phyloP scores from a whole-genome alignment of 441 rosid species.

The Omphalea diandra region DNA sequence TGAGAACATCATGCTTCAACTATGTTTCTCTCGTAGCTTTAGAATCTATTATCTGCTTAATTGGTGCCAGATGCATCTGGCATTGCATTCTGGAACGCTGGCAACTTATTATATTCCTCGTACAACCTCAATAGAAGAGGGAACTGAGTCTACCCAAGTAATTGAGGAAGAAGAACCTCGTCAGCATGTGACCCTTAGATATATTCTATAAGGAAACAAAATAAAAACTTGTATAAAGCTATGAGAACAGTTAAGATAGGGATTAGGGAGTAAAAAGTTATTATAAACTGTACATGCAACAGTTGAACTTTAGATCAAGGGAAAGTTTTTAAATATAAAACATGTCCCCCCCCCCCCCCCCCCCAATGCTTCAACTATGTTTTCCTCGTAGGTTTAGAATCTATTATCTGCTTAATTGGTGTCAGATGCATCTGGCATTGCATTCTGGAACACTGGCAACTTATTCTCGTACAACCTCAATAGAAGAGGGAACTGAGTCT shows the following conservation, averaged over 20 bases:
- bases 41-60: not conserved
- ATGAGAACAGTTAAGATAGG: not conserved
- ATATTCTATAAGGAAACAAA: not conserved
- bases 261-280: not conserved
- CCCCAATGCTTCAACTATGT: not conserved
- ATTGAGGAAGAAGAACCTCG: not conserved
- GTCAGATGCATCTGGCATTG: conserved; percentile 50
- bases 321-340: no score
- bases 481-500: conserved; percentile 64
- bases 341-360: no score
- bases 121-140: conserved; percentile 59
- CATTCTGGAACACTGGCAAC: conserved; percentile 51
- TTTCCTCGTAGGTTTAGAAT: not conserved
- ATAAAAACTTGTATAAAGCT: not conserved
- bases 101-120: conserved; percentile 49
- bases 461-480: conserved; percentile 48
- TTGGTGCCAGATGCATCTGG: conserved; percentile 44
- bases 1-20: not conserved
- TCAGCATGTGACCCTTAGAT: not conserved
- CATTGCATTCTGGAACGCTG: conserved; percentile 51
- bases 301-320: no score
- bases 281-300: not conserved
- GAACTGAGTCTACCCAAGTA: conserved; percentile 48
- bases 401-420: not conserved
- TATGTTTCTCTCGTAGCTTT: not conserved